Evolutionary conservation across 768 basidiomycete genomes (phyloP).

Genomic region (Mrakia blollopis): DNA sequence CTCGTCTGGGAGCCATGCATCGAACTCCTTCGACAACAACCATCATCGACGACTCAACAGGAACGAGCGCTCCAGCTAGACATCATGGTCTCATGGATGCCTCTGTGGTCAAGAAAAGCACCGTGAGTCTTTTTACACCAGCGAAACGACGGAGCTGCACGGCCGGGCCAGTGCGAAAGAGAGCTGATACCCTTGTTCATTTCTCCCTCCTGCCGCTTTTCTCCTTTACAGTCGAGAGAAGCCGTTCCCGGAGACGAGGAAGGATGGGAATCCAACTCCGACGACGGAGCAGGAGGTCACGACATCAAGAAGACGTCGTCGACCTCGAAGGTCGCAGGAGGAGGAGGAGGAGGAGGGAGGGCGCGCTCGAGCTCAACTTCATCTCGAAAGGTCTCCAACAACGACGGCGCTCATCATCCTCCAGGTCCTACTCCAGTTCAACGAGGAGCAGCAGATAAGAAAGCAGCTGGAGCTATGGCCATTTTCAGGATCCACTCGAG

Average conservation of each 20-base stretch:
- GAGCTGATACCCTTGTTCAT: not conserved
- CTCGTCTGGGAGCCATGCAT: constrained; percentile 16
- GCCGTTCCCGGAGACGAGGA: constrained; percentile 20
- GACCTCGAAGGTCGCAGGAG: not conserved
- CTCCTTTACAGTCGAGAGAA: not conserved
- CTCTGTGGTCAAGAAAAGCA: not conserved
- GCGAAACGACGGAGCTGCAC: not conserved
- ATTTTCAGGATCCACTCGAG: constrained; percentile 26
- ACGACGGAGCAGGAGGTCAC: constrained; percentile 6
- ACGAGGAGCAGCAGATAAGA: too few relatives aligned
- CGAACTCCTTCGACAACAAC: constrained; percentile 16
- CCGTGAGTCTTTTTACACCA: not conserved
- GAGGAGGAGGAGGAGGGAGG: not conserved
- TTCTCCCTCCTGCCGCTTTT: not conserved
- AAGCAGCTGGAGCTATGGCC: not conserved
- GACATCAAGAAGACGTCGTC: constrained; percentile 3
- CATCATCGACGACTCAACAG: constrained; percentile 11
- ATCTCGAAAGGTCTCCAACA: not conserved
- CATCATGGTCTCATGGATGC: constrained; percentile 6
- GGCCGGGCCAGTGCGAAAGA: not conserved
- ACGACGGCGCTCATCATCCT: not conserved
- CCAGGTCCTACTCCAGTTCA: not conserved
- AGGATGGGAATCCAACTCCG: constrained; percentile 23
- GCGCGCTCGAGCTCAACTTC: constrained; percentile 1
- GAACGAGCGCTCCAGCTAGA: constrained; percentile 5